phyloP scores from a whole-genome alignment of 345 rosid species.

The Rhizophora mangle region DNA sequence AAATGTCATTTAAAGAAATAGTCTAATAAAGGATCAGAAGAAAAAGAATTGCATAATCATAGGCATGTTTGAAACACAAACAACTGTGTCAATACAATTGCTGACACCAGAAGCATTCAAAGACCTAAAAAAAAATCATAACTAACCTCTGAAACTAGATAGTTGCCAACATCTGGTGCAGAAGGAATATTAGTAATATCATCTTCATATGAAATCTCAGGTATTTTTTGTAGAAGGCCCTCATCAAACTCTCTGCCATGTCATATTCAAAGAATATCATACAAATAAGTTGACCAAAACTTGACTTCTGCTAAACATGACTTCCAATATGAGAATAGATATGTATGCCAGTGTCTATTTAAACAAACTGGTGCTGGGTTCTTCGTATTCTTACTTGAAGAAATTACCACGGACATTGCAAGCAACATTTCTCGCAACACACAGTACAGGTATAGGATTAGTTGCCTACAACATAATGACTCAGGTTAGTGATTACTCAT shows the following conservation, averaged over 20 bases:
- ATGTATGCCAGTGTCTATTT: neutral
- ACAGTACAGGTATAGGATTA: slow-evolving; percentile 74
- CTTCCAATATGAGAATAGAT: slow-evolving; percentile 8
- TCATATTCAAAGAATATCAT: slow-evolving; percentile 16
- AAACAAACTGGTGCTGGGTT: neutral
- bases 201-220: slow-evolving; percentile 80
- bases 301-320: slow-evolving; percentile 9
- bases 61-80: neutral
- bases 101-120: slow-evolving; percentile 10
- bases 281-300: slow-evolving; percentile 16
- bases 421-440: slow-evolving; percentile 93
- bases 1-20: slow-evolving; percentile 10
- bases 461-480: slow-evolving; percentile 52
- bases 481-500: slow-evolving; percentile 16
- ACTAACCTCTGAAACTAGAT: slow-evolving; percentile 88
- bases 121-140: slow-evolving; percentile 2
- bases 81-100: neutral
- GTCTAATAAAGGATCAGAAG: neutral
- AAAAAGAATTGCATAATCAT: neutral
- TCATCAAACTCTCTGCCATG: slow-evolving; percentile 86
- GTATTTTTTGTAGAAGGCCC: slow-evolving; percentile 68
- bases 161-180: slow-evolving; percentile 95
- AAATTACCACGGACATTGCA: slow-evolving; percentile 96
- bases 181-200: slow-evolving; percentile 65
- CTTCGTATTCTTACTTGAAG: slow-evolving; percentile 62